Evolutionary conservation across 2,329 filamentous ascomycete genomes (phyloP).

Genomic region (Exophiala dermatitidis): DNA sequence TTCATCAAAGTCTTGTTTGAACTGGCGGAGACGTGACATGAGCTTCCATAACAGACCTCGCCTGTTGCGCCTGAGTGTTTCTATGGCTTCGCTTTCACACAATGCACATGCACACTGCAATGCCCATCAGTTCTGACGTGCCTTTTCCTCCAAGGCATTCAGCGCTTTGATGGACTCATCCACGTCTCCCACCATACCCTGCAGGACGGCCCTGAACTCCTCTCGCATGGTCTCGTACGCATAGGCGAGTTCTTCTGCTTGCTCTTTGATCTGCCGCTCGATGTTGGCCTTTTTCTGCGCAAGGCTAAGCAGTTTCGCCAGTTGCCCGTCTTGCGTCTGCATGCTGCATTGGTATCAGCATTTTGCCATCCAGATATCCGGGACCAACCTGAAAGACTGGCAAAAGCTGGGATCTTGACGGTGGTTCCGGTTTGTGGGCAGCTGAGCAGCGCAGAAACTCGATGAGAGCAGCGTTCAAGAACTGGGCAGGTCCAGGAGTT

Average conservation of each 20-base stretch:
- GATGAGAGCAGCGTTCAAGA: not conserved
- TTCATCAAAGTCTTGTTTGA: conserved; percentile 56
- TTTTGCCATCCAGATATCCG: not conserved
- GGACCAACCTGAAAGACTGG: too few species aligned
- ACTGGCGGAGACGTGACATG: conserved; percentile 36
- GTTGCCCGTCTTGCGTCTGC: conserved; percentile 3
- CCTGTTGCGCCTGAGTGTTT: not conserved
- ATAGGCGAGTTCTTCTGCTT: conserved; percentile 14
- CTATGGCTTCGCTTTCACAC: not conserved
- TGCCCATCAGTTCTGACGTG: not conserved
- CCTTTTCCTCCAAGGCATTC: not conserved
- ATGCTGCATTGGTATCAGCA: not conserved
- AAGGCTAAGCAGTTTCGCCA: conserved; percentile 11
- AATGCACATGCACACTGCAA: not conserved
- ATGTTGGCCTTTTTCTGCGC: conserved; percentile 13
- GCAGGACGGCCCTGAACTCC: conserved; percentile 17
- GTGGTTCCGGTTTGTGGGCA: too few species aligned
- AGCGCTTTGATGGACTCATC: conserved; percentile 9
- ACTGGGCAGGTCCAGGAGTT: not conserved
- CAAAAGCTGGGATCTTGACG: too few species aligned
- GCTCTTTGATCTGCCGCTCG: conserved; percentile 13
- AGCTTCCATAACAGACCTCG: not conserved
- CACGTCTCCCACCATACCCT: conserved; percentile 17
- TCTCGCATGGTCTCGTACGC: conserved; percentile 9
- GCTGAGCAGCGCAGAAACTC: too few species aligned